Base-by-base conservation (phyloP, 805 yeast genomes). In the Candida boleticola region DNA sequence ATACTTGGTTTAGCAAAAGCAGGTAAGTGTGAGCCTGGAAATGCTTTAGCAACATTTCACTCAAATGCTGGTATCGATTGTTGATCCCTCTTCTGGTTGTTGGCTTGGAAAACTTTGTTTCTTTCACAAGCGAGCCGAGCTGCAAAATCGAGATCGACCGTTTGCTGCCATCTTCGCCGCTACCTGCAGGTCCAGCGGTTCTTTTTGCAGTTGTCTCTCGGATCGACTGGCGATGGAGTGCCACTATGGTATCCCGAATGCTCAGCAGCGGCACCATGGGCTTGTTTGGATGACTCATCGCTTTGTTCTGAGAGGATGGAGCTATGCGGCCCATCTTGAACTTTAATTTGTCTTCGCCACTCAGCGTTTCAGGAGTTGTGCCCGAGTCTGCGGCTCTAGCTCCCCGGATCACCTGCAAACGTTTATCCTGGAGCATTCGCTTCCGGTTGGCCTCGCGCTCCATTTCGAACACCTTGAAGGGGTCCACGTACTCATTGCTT, bases 391-490 rank as follows among this genome's bases (percentile, higher is more conserved):
- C 36, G 14, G 36, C 36, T 20, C 21, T 29, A 29, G 34, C 22
- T 7, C 44, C 46, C n/a, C 40, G 20, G 19, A 22, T 13, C 7
- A 44, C 29, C 16, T 32, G 32, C 17, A 44, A 31, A 13, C 43
- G 32, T 6, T 39, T 45, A 40, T 19, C 29, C 37, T 22, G 20
- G 14, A 27, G 39, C 48, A 47, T 42, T 14, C 46, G 41, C 30
- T 42, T 31, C 3, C 42, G 36, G 32, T 40, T 45, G 16, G 43
- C 43, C 18, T 42, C 41, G 3, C 31, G 32, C 22, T 39, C 45
- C 19, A 34, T 36, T 18, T 22, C 31, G 21, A 41, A 43, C 19
- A 33, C 32, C 20, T 44, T 39, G 30, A 47, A 47, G 3, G 50
- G 39, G 34, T 47, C 50, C 17, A 23, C 29, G 16, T 40, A 27